phyloP scores from a whole-genome alignment of 257 asterid species.

The Oldenlandia corymbosa region DNA sequence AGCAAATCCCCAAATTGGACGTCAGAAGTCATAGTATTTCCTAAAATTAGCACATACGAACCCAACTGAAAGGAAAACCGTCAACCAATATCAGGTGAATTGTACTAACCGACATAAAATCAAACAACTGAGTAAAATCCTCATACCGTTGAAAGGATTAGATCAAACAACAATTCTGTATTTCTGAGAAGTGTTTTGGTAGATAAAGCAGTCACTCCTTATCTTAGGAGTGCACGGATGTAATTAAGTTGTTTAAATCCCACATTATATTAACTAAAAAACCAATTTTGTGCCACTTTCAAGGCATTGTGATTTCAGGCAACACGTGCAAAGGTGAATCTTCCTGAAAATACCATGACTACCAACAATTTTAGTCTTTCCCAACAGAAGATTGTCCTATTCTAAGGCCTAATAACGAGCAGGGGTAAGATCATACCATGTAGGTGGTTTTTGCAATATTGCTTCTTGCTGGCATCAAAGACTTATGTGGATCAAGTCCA shows the following conservation, averaged over 20 bases:
- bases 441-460: slow-evolving; percentile 30
- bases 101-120: too few species aligned
- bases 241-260: too few species aligned
- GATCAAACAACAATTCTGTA: background rate
- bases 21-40: background rate
- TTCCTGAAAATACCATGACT: background rate
- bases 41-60: background rate
- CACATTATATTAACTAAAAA: too few species aligned
- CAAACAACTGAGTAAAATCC: too few species aligned
- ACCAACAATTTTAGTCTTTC: background rate
- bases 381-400: background rate
- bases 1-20: background rate
- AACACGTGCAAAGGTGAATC: background rate
- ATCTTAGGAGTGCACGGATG: too few species aligned
- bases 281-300: too few species aligned
- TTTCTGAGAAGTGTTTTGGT: too few species aligned
- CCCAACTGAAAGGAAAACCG: background rate
- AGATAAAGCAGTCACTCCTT: too few species aligned
- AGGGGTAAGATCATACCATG: slow-evolving; percentile 34
- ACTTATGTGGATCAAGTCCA: slow-evolving; percentile 26
- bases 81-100: background rate
- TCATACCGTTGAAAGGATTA: background rate
- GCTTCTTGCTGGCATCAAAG: slow-evolving; percentile 30
- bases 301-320: background rate
- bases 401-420: background rate